These are phyloP conservation scores for Aureobasidium sp. DNA, from an alignment of 2,329 filamentous ascomycete genomes.

Conservation along the genomic window DNA sequence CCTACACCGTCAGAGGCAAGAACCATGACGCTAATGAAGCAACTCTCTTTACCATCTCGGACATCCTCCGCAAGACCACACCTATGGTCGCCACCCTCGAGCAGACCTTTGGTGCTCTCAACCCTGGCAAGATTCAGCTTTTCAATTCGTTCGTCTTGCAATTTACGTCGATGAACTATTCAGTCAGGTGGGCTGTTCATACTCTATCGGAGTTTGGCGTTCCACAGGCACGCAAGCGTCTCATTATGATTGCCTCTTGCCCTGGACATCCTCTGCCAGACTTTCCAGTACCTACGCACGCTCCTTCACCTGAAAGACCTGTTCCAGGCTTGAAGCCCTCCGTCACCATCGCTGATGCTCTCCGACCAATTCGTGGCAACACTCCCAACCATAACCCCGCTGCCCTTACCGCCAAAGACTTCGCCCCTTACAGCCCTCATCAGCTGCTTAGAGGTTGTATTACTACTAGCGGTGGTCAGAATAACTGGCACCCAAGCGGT, in stretches of 20 bases:
- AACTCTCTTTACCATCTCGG: constrained; percentile 40
- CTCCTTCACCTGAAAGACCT: constrained; percentile 18
- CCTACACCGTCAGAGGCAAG: constrained; percentile 53
- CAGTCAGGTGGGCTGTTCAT: constrained; percentile 60
- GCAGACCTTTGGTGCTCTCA: constrained; percentile 64
- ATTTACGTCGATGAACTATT: constrained; percentile 61
- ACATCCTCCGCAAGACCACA: constrained; percentile 50
- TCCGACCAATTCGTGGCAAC: constrained; percentile 34
- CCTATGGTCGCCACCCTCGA: constrained; percentile 72
- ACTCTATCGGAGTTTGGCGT: constrained; percentile 44
- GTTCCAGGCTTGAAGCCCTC: constrained; percentile 25
- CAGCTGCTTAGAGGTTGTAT: constrained; percentile 51
- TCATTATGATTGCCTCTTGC: constrained; percentile 48
- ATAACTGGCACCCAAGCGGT: constrained; percentile 61
- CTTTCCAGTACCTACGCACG: constrained; percentile 47
- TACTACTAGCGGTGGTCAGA: constrained; percentile 54
- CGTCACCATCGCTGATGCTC: constrained; percentile 37
- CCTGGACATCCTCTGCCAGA: constrained; percentile 64
- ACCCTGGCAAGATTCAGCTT: constrained; percentile 43
- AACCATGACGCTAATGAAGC: constrained; percentile 64
- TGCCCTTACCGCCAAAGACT: constrained; percentile 34
- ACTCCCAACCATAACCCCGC: constrained; percentile 29
- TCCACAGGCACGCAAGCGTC: constrained; percentile 41
- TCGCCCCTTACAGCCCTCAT: constrained; percentile 41
- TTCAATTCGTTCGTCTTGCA: constrained; percentile 56